Base-by-base conservation (phyloP, 805 yeast genomes). In the Candida berthetii region DNA sequence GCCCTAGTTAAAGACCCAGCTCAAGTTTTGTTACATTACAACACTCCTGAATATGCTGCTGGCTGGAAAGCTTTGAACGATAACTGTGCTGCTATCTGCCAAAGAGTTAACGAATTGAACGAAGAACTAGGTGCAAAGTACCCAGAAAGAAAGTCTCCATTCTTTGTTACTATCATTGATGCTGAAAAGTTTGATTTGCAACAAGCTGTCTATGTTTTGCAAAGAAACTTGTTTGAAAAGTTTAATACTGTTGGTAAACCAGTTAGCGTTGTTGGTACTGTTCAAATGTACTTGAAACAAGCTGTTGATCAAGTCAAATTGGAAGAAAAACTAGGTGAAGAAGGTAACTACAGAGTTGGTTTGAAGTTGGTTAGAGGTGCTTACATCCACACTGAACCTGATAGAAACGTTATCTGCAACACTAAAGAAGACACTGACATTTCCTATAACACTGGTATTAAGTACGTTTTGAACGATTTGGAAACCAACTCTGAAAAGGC, bases 321-420 rank as follows among this genome's bases (percentile, higher is more conserved):
- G 32, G 97, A 90, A 59, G 75, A 77, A 48, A 62, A 70, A 49
- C 67, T 80, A 42, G 96, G 97, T 15, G 50, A 64, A 43, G 72
- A 75, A 40, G 62, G 65, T 16, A 61, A 64, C 41, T 90, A 90
- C 63, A 76, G 84, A 57, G 65, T 89, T 43, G 96, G 96, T 17
- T 69, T 89, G 69, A 90, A 90, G 64, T 73, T 90, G 42, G 98
- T 90, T 15, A 79, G 98, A 63, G 98, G 98, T 49, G 98, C 98
- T 14, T 90, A 90, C 68, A 78, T 90, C 46, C 96, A 90, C 60
- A 78, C 95, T 6, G 98, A 90, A 66, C 76, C 84, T 29, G 71
- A 82, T 48, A 73, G 97, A 56, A 50, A 62, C 5, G 82, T 86
- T 16, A 87, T 90, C 46, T 91, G 82, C 65, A 68, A 71, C 47